phyloP scores from a whole-genome alignment of 345 rosid species.

The Eucalyptus cladocalyx region DNA sequence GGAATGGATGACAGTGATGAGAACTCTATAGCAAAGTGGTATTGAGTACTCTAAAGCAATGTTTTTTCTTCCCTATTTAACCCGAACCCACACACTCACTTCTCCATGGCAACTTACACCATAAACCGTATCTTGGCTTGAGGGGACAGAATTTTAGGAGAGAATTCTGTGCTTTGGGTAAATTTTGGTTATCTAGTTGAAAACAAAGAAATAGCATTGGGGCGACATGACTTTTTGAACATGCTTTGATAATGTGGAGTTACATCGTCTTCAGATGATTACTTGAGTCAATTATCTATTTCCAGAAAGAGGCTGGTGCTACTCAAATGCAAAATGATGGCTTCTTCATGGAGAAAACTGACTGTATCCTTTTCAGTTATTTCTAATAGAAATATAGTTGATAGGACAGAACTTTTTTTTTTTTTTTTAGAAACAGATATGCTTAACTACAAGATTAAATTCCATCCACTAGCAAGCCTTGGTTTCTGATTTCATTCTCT shows the following conservation, averaged over 20 bases:
- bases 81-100: background rate
- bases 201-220: background rate
- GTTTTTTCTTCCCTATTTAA: background rate
- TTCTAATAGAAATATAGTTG: background rate
- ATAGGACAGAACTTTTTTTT: background rate
- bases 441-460: background rate
- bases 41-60: background rate
- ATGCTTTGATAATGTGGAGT: background rate
- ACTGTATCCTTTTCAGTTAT: background rate
- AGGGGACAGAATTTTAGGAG: background rate
- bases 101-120: background rate
- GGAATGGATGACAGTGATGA: conserved; percentile 67
- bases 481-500: background rate
- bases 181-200: background rate
- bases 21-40: conserved; percentile 57
- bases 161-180: background rate
- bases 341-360: background rate
- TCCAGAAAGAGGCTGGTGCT: background rate
- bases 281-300: background rate
- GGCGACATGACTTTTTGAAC: background rate
- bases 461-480: background rate
- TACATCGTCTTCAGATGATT: background rate
- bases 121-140: background rate
- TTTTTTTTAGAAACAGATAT: background rate
- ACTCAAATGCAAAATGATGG: background rate